phyloP scores from a whole-genome alignment of 345 rosid species.

The Pugionium dolabratum region DNA sequence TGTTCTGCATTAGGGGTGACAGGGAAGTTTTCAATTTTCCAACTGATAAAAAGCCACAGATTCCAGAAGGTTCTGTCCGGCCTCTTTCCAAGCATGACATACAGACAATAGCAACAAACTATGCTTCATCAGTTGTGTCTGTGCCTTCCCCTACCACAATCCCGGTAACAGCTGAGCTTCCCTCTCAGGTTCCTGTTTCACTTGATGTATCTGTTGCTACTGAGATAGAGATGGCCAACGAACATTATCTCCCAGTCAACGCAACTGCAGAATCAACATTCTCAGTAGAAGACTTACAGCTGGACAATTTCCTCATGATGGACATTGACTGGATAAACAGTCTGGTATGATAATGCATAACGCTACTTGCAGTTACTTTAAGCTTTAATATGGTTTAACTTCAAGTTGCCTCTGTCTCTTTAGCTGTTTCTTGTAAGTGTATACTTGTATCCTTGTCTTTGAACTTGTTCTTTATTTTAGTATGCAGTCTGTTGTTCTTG shows the following conservation, averaged over 20 bases:
- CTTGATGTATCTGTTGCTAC: conserved; percentile 28
- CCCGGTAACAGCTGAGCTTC: conserved; percentile 32
- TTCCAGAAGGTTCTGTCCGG: conserved; percentile 40
- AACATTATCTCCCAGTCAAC: conserved; percentile 31
- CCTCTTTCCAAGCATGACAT: conserved; percentile 41
- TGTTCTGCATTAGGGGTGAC: conserved; percentile 47
- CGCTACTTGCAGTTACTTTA: conserved; percentile 10
- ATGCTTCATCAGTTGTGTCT: conserved; percentile 38
- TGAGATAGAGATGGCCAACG: conserved; percentile 29
- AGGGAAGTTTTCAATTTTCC: conserved; percentile 48
- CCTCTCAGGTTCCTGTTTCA: conserved; percentile 28
- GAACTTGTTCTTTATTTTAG: conserved; percentile 19
- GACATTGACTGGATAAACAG: conserved; percentile 46
- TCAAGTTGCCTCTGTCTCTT: conserved; percentile 16
- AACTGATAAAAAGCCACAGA: conserved; percentile 40
- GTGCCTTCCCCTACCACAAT: conserved; percentile 25
- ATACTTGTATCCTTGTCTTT: conserved; percentile 26
- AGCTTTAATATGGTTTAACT: conserved; percentile 18
- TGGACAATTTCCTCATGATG: conserved; percentile 48
- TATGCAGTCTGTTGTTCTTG: conserved; percentile 27
- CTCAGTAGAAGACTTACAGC: conserved; percentile 40
- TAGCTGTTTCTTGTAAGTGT: conserved; percentile 23
- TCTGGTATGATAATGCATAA: conserved; percentile 31
- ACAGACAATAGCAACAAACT: conserved; percentile 39
- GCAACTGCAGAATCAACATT: conserved; percentile 24